Evolutionary conservation across 345 rosid genomes (phyloP).

Genomic region (Cardamine occulta): DNA sequence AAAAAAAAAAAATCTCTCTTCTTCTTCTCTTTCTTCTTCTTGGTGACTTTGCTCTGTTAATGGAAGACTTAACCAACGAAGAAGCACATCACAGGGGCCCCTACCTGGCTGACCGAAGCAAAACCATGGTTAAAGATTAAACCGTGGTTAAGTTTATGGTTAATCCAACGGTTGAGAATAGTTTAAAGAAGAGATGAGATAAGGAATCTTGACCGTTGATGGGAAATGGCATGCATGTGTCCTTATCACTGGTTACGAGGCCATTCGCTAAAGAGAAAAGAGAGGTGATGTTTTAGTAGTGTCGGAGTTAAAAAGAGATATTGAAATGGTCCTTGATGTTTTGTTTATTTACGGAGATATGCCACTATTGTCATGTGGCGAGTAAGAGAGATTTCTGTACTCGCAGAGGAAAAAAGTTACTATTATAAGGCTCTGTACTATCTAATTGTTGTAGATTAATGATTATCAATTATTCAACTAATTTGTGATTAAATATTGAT

Average conservation of each 20-base stretch:
- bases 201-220: conserved; percentile 54
- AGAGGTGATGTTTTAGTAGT: conserved; percentile 17
- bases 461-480: conserved; percentile 24
- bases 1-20: conserved; percentile 9
- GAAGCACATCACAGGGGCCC: conserved; percentile 35
- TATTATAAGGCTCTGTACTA: not conserved
- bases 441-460: not conserved
- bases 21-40: not conserved
- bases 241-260: conserved; percentile 54
- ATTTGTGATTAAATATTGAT: conserved; percentile 23
- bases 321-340: not conserved
- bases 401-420: not conserved
- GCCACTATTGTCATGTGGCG: conserved; percentile 16
- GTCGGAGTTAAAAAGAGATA: conserved; percentile 8
- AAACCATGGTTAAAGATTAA: conserved; percentile 41
- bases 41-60: conserved; percentile 34
- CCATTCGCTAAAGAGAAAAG: conserved; percentile 36
- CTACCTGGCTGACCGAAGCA: conserved; percentile 33
- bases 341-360: not conserved
- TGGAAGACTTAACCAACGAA: conserved; percentile 34
- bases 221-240: conserved; percentile 60
- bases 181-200: conserved; percentile 5
- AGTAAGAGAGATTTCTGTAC: not conserved
- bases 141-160: conserved; percentile 6
- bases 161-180: conserved; percentile 47